A percentile compares a stretch with the other conserved stretches of the same genome.
Evolutionary conservation across 306 rosid genomes (phyloP).

Genomic region (Gleditsia sinensis): DNA sequence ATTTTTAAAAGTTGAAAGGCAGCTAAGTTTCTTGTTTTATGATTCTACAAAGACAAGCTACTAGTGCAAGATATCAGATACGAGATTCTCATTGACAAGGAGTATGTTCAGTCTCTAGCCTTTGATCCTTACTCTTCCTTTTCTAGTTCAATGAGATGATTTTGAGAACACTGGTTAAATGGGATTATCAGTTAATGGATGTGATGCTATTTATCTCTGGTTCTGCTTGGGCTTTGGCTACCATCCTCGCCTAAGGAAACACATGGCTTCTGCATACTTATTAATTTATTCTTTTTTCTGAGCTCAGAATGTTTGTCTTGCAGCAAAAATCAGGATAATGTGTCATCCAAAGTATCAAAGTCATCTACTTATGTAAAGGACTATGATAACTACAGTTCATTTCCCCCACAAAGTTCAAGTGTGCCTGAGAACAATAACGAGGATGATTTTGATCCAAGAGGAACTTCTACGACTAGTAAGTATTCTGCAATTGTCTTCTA

Average conservation of each 20-base stretch:
- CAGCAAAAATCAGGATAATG: conserved; percentile 58
- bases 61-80: too few relatives aligned
- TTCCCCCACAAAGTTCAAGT: conserved; percentile 50
- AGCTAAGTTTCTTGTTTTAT: conserved; percentile 3
- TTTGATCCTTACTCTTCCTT: conserved; percentile 6
- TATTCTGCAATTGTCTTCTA: conserved; percentile 32
- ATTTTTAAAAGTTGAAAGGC: conserved; percentile 14
- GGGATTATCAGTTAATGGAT: conserved; percentile 10
- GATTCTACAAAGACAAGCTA: too few relatives aligned
- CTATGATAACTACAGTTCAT: conserved; percentile 47
- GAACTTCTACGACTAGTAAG: conserved; percentile 81
- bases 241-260: neutral
- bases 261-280: conserved; percentile 26
- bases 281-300: conserved; percentile 27
- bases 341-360: conserved; percentile 51
- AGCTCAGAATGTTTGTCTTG: conserved; percentile 43
- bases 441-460: conserved; percentile 92
- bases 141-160: conserved; percentile 25
- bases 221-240: conserved; percentile 11
- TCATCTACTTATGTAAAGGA: conserved; percentile 53
- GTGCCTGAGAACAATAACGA: conserved; percentile 47
- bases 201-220: conserved; percentile 26
- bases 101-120: conserved; percentile 21
- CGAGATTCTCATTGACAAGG: neutral
- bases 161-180: conserved; percentile 15